phyloP scores from a whole-genome alignment of 2,329 filamentous ascomycete species.

The Calonectria fujianensis region DNA sequence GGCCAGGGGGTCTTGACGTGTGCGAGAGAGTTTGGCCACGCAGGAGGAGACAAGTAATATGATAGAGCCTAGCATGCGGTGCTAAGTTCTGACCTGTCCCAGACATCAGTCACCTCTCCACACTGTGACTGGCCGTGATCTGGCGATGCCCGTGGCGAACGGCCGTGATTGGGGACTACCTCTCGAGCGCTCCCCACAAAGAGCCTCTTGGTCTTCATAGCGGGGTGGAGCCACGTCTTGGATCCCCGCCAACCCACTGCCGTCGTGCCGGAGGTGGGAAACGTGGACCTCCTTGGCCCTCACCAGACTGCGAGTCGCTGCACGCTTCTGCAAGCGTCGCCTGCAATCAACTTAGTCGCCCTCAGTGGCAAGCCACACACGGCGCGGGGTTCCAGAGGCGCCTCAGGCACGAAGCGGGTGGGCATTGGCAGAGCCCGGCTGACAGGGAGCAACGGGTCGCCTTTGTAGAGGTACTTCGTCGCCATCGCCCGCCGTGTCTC shows the following conservation, averaged over 20 bases:
- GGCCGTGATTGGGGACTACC: constrained; percentile 20
- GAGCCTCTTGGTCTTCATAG: constrained; percentile 34
- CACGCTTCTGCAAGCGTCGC: constrained; percentile 31
- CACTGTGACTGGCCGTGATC: constrained; percentile 19
- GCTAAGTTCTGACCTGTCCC: constrained; percentile 33
- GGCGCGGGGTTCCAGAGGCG: constrained; percentile 7
- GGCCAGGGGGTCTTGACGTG: constrained; percentile 9
- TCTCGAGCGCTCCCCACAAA: constrained; percentile 26
- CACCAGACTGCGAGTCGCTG: constrained; percentile 20
- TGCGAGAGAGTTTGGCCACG: constrained; percentile 19
- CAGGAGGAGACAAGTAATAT: constrained; percentile 25
- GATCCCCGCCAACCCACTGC: constrained; percentile 33
- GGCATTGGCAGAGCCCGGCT: constrained; percentile 8
- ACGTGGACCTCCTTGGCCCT: constrained; percentile 36
- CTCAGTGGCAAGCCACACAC: constrained; percentile 35
- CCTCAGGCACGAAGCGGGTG: constrained; percentile 24
- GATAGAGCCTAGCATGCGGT: constrained; percentile 6
- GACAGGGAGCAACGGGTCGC: constrained; percentile 20
- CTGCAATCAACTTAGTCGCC: constrained; percentile 18
- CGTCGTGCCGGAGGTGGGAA: constrained; percentile 40
- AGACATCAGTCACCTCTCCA: constrained; percentile 27
- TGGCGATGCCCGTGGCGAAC: not conserved
- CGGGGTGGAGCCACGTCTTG: constrained; percentile 29
- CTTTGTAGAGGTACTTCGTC: constrained; percentile 44
- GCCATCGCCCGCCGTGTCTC: constrained; percentile 31